Evolutionary conservation across 2,329 filamentous ascomycete species (phyloP), one percentile per base, ranked within the genome.

Genomic region (Ophiostoma piceae): DNA sequence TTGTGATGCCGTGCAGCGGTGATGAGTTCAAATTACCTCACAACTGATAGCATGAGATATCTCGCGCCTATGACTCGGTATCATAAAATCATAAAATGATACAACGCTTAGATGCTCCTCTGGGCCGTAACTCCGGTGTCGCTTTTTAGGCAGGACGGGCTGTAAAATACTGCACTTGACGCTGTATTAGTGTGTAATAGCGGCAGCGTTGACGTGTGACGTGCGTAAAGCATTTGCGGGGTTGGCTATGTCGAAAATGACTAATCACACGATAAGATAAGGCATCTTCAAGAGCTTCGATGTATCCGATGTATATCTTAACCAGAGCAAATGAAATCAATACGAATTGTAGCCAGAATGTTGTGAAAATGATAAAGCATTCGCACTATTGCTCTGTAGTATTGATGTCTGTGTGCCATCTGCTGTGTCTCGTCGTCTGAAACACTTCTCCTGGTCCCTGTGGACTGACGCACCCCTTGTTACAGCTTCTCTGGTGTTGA

Each of bases 61-160:
- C 2, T 47, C 19, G 43, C 41, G 12, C 51, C n/a, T 26, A 26
- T 26, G 22, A 57, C 51, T 57, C 22, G 51, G 43, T 19, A 47
- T 47, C 41, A 43, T 43, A 35, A 14, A 12, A 41, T 41, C 39
- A 19, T 16, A 26, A 54, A 26, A 26, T 57, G n/a, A 57, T 57
- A 26, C 16, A n/a, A 5, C 60, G 29, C n/a, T 26, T 57, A 11
- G n/a, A 57, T 57, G 22, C 51, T 26, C 66, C 67, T 67, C 39
- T 39, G 43, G 39, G 14, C 68, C 39, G 54, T 54, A 70, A 71
- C 68, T 70, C 71, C 71, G 71, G 71, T 71, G 47, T 68, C 71
- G 71, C 54, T 70, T 71, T 71, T n/a, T 68, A 68, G 66, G 66
- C 69, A 68, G 8, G 32, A n/a, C 47, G 32, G 19, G 39, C 22